Evolutionary conservation across 1,284 basidiomycete genomes (phyloP).

Genomic region (Sphagnurus paluster): DNA sequence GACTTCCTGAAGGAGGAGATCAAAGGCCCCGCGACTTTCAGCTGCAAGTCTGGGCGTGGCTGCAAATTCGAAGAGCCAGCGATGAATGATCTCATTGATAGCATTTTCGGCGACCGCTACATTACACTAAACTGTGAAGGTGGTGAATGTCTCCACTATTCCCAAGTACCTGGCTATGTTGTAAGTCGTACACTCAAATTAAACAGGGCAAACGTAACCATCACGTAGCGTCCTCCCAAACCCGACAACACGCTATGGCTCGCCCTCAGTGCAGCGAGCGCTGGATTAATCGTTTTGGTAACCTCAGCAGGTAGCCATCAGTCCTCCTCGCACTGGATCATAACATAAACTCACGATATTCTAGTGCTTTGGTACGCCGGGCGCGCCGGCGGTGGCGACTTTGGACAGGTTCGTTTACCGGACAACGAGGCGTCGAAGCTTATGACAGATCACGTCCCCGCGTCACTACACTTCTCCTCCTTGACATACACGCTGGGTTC

Average conservation of each 20-base stretch:
- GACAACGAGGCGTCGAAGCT: conserved; percentile 81
- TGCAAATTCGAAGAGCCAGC: conserved; percentile 95
- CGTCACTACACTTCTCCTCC: conserved; percentile 85
- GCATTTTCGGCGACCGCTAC: conserved; percentile 89
- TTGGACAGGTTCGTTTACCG: conserved; percentile 78
- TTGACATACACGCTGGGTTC: conserved; percentile 78
- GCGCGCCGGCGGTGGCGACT: conserved; percentile 68
- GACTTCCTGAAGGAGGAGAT: conserved; percentile 93
- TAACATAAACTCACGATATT: conserved; percentile 1
- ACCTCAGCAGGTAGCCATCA: conserved; percentile 46
- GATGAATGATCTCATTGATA: conserved; percentile 93
- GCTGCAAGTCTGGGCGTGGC: conserved; percentile 71
- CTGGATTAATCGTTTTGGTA: conserved; percentile 67
- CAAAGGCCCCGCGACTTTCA: conserved; percentile 88
- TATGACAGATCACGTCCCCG: conserved; percentile 93
- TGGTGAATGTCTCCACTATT: conserved; percentile 93
- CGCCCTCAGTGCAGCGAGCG: conserved; percentile 80
- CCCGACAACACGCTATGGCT: conserved; percentile 84
- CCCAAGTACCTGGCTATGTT: conserved; percentile 90
- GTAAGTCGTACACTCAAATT: conserved; percentile 41
- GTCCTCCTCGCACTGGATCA: neutral
- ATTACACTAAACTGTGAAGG: conserved; percentile 88
- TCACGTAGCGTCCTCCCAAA: conserved; percentile 64
- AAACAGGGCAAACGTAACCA: neutral
- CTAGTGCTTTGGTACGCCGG: conserved; percentile 91